These are phyloP conservation scores for Zygotorulaspora florentina DNA, from an alignment of 805 yeast species.

Conservation along the genomic window DNA sequence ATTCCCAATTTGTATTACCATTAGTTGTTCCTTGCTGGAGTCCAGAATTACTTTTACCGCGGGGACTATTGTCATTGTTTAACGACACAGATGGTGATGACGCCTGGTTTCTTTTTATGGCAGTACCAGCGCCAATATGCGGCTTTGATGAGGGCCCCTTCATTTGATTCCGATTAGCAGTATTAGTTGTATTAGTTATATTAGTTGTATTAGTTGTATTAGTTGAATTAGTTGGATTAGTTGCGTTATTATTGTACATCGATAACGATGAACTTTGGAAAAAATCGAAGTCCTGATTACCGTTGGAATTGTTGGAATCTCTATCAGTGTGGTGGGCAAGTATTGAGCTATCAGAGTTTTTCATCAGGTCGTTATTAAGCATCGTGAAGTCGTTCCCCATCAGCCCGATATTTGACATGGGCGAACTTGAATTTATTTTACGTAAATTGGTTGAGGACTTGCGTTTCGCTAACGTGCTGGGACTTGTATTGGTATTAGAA, in stretches of 20 bases:
- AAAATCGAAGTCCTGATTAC: not conserved
- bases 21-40: conserved; percentile 2
- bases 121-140: not conserved
- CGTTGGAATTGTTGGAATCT: not conserved
- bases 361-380: not conserved
- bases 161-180: not conserved
- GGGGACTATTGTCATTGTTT: not conserved
- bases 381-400: not conserved
- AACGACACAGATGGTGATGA: not conserved
- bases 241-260: not conserved
- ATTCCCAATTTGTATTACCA: conserved; percentile 16
- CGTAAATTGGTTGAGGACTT: conserved; percentile 5
- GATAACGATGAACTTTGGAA: not conserved
- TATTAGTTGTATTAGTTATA: conserved; percentile 1
- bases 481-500: not conserved
- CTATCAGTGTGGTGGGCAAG: not conserved
- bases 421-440: conserved; percentile 6
- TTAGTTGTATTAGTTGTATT: conserved; percentile 1
- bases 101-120: not conserved
- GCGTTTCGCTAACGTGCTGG: not conserved
- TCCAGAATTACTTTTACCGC: not conserved
- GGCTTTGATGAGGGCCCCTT: not conserved
- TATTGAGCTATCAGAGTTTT: not conserved
- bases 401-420: conserved; percentile 2
- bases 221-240: not conserved